Conservation (phyloP, 345 rosid genomes). For the Brassica juncea region DNA sequence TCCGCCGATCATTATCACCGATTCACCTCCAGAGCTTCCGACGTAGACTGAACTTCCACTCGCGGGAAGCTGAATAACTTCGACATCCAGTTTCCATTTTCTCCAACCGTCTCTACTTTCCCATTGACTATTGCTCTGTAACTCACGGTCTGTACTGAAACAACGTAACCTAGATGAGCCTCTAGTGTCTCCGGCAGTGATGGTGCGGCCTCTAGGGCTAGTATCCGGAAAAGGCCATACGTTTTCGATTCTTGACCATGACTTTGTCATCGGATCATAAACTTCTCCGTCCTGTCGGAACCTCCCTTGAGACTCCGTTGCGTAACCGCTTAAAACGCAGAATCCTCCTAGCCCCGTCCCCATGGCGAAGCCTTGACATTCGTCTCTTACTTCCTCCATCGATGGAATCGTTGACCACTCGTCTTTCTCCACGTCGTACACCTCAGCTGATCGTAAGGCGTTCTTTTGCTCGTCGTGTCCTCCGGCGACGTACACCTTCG, state of each 20-base stretch:
- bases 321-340: constrained; percentile 61
- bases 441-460: constrained; percentile 53
- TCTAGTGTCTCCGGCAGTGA: neutral
- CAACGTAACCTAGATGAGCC: constrained; percentile 40
- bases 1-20: constrained; percentile 23
- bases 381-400: constrained; percentile 61
- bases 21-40: constrained; percentile 33
- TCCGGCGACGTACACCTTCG: constrained; percentile 55
- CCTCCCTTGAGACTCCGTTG: constrained; percentile 52
- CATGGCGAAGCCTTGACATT: constrained; percentile 50
- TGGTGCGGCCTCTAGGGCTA: constrained; percentile 45
- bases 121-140: constrained; percentile 12
- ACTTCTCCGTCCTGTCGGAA: constrained; percentile 53
- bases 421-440: constrained; percentile 51
- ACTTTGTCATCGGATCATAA: constrained; percentile 40
- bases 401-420: constrained; percentile 51
- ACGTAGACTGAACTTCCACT: constrained; percentile 40
- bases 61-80: constrained; percentile 36
- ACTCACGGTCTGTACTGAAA: constrained; percentile 17
- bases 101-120: constrained; percentile 13
- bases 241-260: constrained; percentile 44
- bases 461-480: constrained; percentile 68
- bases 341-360: constrained; percentile 42
- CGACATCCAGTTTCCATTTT: constrained; percentile 30
- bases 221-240: constrained; percentile 46